Evolutionary conservation across 176 grass and related monocot species (phyloP), one percentile per base, ranked within the genome.

Genomic region (Bromus sterilis): DNA sequence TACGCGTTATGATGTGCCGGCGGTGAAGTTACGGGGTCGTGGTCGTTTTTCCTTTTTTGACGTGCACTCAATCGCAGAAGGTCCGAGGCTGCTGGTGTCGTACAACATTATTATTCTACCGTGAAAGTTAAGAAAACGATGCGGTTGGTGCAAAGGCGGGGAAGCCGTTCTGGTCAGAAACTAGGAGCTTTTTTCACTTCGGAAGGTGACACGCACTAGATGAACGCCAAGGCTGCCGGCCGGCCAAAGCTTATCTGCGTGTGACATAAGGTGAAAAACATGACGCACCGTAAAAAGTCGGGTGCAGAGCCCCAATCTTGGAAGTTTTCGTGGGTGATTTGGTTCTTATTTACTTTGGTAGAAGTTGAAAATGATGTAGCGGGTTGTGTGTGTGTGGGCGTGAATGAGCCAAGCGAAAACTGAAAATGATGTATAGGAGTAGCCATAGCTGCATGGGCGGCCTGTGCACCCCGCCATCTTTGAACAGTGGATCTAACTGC

Each of bases 121-220:
- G 63, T 89, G 53, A 39, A 14, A 64, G 15, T 23, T 16, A 77
- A 77, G 78, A 35, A 77, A 81, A 28, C 18, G 40, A 42, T 23
- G 16, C 0, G 56, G 41, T 81, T 89, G 78, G 78, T 85, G 26
- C 51, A 85, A 43, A 63, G 26, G 25, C 1, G 6, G 40, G 20
- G 72, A 55, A 20, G 29, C 20, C 31, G 78, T 73, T 78, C 35
- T 2, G 49, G 5, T 73, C 42, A 65, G 43, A 14, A 9, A 36
- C 1, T 29, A 21, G 37, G 39, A 31, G 14, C 7, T 15, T 55
- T 55, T 40, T 51, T 79, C 48, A 48, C 46, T 48, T 67, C 31
- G 75, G 48, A 71, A 33, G 48, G 37, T 37, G 81, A 80, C 69
- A 75, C 42, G 81, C 81, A 84, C 48, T 18, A 31, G 74, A n/a